Conservation (phyloP, 164 flowering plant species). For the Umbilicus rupestris region DNA sequence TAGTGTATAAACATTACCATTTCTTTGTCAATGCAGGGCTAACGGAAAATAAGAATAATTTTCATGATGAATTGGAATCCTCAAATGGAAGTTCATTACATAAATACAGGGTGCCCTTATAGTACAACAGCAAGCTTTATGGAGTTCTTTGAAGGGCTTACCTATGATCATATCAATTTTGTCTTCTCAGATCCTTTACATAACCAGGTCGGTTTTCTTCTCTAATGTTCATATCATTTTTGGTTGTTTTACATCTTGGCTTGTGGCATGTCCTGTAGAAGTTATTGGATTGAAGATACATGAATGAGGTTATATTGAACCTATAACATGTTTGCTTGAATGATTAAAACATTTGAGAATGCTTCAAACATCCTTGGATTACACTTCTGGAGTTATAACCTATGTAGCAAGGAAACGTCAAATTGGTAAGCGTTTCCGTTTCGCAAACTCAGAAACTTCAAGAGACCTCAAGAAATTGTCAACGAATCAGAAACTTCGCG, state of each 20-base stretch:
- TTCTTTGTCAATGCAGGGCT: neutral
- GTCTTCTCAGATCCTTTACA: constrained; percentile 47
- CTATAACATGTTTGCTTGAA: neutral
- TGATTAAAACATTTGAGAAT: neutral
- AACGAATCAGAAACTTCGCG: no score
- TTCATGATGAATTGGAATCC: constrained; percentile 47
- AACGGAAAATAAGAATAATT: neutral
- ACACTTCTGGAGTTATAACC: neutral
- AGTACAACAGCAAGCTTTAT: constrained; percentile 48
- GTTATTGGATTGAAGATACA: neutral
- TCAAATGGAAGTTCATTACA: constrained; percentile 35
- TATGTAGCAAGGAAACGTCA: no score
- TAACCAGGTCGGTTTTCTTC: constrained; percentile 29
- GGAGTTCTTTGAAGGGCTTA: constrained; percentile 56
- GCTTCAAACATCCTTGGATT: neutral
- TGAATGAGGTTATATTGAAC: neutral
- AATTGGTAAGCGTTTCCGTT: no score
- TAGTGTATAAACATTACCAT: neutral
- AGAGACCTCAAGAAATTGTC: no score
- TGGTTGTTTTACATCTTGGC: neutral
- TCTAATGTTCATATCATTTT: neutral
- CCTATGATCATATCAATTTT: constrained; percentile 60
- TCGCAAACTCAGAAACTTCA: no score
- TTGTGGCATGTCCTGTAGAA: neutral
- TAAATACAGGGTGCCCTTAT: constrained; percentile 29